Percentiles rank a stretch among this genome's conserved stretches.
Evolutionary conservation across 257 asterid genomes (phyloP).

Genomic region (Anisodus acutangulus): DNA sequence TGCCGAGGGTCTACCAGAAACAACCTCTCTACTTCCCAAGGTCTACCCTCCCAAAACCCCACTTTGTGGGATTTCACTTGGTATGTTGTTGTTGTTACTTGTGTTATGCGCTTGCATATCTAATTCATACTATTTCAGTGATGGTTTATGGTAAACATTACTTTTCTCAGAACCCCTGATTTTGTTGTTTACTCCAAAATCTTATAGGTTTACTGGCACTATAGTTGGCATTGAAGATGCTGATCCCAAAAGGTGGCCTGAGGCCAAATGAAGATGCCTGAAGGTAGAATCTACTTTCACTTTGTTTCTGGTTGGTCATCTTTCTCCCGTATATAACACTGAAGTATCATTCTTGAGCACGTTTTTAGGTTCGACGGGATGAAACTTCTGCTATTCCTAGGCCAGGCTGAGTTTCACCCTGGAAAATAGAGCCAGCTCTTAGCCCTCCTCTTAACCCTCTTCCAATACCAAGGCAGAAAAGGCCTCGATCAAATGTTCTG

Average conservation of each 20-base stretch:
- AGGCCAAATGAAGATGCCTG: constrained; percentile 78
- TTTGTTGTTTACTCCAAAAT: constrained; percentile 27
- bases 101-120: not conserved
- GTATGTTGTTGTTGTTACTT: too few species aligned
- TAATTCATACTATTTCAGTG: not conserved
- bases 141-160: not conserved
- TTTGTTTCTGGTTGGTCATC: constrained; percentile 16
- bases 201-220: constrained; percentile 73
- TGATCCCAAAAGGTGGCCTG: constrained; percentile 63
- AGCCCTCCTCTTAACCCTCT: constrained; percentile 86
- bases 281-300: constrained; percentile 52
- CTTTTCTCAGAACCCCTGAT: constrained; percentile 23
- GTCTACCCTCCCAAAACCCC: too few species aligned
- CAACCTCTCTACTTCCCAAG: too few species aligned
- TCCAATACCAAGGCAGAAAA: constrained; percentile 71
- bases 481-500: constrained; percentile 70
- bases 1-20: too few species aligned
- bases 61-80: too few species aligned
- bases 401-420: constrained; percentile 93
- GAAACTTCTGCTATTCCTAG: constrained; percentile 82
- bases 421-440: constrained; percentile 93
- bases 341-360: not conserved
- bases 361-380: constrained; percentile 85
- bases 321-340: not conserved
- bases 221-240: constrained; percentile 66